phyloP scores from a whole-genome alignment of 495 filamentous ascomycete species.

The Melanomma pulvis-pyrius region DNA sequence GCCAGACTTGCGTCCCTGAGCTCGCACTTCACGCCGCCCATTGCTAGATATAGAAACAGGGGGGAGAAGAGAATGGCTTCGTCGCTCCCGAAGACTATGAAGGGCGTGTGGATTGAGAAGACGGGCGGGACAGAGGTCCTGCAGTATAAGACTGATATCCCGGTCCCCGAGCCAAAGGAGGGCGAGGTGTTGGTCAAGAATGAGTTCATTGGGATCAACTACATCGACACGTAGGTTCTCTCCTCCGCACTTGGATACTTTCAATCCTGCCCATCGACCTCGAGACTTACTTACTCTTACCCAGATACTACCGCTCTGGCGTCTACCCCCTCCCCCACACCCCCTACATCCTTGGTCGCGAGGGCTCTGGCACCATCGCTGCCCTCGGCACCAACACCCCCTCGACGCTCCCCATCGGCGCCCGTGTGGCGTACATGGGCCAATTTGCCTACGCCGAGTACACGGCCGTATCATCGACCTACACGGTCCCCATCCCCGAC shows the following conservation, averaged over 20 bases:
- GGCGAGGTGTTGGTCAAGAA: conserved; percentile 85
- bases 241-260: conserved; percentile 1
- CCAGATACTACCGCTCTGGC: conserved; percentile 90
- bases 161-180: conserved; percentile 70
- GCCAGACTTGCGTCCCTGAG: neutral
- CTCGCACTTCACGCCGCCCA: neutral
- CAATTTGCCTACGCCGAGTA: conserved; percentile 76
- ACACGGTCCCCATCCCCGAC: conserved; percentile 66
- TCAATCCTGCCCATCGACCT: conserved; percentile 6
- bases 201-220: conserved; percentile 84
- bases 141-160: conserved; percentile 71
- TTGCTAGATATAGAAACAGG: neutral
- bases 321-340: conserved; percentile 72
- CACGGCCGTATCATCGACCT: conserved; percentile 60
- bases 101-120: conserved; percentile 72
- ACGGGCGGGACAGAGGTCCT: conserved; percentile 80
- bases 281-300: too few species aligned
- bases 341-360: conserved; percentile 81
- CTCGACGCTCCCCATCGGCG: conserved; percentile 34
- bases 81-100: conserved; percentile 67
- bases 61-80: neutral
- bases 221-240: conserved; percentile 65
- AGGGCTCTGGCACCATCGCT: conserved; percentile 69
- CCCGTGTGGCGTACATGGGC: conserved; percentile 50
- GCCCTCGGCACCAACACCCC: conserved; percentile 50